Conservation (phyloP, 208 protist genomes). For the Wallacemonas sp. region DNA sequence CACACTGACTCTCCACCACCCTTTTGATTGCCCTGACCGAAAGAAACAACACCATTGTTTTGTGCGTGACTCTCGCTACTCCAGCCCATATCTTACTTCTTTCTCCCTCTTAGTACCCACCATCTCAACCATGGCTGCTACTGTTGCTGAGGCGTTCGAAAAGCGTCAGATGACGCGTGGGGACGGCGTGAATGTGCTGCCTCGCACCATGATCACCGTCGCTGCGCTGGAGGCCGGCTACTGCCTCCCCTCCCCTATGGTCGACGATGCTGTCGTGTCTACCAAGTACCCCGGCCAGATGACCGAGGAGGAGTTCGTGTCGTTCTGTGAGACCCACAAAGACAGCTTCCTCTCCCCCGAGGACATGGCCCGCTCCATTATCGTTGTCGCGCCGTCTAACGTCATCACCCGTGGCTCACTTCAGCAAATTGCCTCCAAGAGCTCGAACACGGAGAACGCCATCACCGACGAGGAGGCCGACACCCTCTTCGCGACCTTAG, state of each 20-base stretch:
- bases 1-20: no score
- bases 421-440: constrained; percentile 55
- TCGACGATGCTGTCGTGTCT: constrained; percentile 59
- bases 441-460: constrained; percentile 34
- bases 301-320: constrained; percentile 70
- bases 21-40: neutral
- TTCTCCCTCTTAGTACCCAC: constrained; percentile 4
- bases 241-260: constrained; percentile 47
- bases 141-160: constrained; percentile 63
- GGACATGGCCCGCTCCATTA: constrained; percentile 70
- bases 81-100: neutral
- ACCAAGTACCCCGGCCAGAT: constrained; percentile 67
- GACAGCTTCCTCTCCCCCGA: constrained; percentile 43
- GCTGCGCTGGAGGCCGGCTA: constrained; percentile 84
- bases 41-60: constrained; percentile 14
- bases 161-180: constrained; percentile 64
- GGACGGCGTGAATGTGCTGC: constrained; percentile 69
- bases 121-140: constrained; percentile 51
- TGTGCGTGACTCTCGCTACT: neutral
- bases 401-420: constrained; percentile 80
- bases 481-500: constrained; percentile 75
- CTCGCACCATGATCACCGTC: constrained; percentile 61
- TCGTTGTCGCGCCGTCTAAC: constrained; percentile 64
- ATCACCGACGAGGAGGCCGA: constrained; percentile 80
- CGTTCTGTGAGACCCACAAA: constrained; percentile 67